phyloP scores from a whole-genome alignment of 331 rosid species.

The Cucumis variabilis region DNA sequence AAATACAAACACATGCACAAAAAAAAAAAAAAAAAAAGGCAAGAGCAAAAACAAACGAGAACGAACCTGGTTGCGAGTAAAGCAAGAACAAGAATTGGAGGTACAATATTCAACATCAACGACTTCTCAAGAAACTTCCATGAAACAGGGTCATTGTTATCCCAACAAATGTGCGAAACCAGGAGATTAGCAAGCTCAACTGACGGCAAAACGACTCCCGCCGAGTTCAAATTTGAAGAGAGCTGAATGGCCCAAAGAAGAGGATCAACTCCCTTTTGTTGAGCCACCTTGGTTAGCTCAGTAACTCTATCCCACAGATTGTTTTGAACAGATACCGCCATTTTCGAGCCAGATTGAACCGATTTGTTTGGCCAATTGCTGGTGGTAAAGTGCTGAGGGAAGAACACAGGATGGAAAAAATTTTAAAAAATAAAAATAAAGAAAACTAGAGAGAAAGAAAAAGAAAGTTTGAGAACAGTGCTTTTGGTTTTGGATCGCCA shows the following conservation, averaged over 20 bases:
- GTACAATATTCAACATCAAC: constrained; percentile 65
- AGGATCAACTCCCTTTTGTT: constrained; percentile 84
- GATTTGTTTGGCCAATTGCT: background rate
- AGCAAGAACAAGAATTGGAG: constrained; percentile 88
- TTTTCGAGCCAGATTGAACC: constrained; percentile 40
- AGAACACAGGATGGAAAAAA: background rate
- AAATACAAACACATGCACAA: constrained; percentile 1
- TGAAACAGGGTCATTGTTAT: constrained; percentile 81
- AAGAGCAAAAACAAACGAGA: background rate
- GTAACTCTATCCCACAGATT: constrained; percentile 60
- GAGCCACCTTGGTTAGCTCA: constrained; percentile 78
- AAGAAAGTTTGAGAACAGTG: background rate
- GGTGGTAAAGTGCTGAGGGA: constrained; percentile 17
- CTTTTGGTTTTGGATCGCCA: constrained; percentile 3
- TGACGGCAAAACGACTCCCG: constrained; percentile 82
- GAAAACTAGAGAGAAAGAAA: background rate
- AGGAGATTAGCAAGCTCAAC: constrained; percentile 70
- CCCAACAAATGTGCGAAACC: constrained; percentile 96
- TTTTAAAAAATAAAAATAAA: too few species aligned
- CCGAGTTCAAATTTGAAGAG: constrained; percentile 73
- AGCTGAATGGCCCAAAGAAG: constrained; percentile 82
- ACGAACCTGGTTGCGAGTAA: constrained; percentile 76
- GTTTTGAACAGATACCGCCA: constrained; percentile 48
- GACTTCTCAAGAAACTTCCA: constrained; percentile 99
- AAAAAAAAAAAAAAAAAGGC: too few species aligned